phyloP scores from a whole-genome alignment of 352 stramenopile genomes.

The Aphanomyces euteiches region DNA sequence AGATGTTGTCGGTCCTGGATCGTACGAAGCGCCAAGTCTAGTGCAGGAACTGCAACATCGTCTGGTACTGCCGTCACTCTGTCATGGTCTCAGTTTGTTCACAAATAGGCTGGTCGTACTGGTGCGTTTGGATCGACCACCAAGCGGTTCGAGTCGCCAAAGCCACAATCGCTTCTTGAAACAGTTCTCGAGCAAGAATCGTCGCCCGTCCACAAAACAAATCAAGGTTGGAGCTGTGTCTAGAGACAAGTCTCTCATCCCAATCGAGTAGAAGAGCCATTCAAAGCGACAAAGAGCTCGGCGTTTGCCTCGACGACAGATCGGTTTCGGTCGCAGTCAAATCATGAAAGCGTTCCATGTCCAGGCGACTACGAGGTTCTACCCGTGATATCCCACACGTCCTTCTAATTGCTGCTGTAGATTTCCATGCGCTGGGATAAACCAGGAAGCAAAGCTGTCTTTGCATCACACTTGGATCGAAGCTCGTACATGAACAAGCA shows the following conservation, averaged over 20 bases:
- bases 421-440: constrained; percentile 62
- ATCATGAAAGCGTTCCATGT: constrained; percentile 42
- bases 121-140: constrained; percentile 68
- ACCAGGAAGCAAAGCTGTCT: constrained; percentile 52
- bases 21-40: constrained; percentile 58
- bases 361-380: constrained; percentile 69
- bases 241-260: neutral
- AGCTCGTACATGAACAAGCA: constrained; percentile 40
- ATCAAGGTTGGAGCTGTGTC: constrained; percentile 3
- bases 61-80: constrained; percentile 42
- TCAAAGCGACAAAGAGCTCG: constrained; percentile 44
- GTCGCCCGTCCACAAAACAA: neutral
- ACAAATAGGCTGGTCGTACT: constrained; percentile 52
- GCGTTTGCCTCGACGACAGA: constrained; percentile 63
- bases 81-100: too few relatives aligned
- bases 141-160: constrained; percentile 62
- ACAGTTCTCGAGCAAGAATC: constrained; percentile 4
- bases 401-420: constrained; percentile 32
- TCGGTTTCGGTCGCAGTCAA: constrained; percentile 42
- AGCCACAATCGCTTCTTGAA: neutral
- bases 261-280: neutral
- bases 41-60: constrained; percentile 63
- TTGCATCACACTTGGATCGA: constrained; percentile 64
- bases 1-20: constrained; percentile 57
- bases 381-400: neutral